phyloP scores from a whole-genome alignment of 148 eudicot genomes.

The Rhododendron simsii region DNA sequence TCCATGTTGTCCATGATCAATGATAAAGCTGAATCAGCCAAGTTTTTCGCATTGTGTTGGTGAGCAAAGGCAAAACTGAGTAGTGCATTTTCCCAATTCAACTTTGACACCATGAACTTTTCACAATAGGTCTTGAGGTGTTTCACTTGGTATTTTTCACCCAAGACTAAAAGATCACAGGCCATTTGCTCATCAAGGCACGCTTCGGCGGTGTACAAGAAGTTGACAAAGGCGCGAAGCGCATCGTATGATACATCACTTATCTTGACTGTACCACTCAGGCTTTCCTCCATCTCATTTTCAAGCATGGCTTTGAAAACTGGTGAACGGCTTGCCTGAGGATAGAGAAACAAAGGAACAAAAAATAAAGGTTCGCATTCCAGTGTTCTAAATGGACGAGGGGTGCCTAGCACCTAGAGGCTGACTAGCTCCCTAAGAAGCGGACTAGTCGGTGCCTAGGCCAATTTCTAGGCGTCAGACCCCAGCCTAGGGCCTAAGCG shows the following conservation, averaged over 20 bases:
- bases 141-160: slow-evolving; percentile 81
- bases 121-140: slow-evolving; percentile 76
- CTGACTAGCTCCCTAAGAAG: background rate
- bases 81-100: slow-evolving; percentile 70
- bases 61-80: slow-evolving; percentile 62
- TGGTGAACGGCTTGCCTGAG: slow-evolving; percentile 81
- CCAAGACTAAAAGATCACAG: slow-evolving; percentile 67
- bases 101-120: slow-evolving; percentile 65
- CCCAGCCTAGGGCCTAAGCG: no score
- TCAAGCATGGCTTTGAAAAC: slow-evolving; percentile 92
- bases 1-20: slow-evolving; percentile 72
- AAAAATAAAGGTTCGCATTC: background rate
- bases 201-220: slow-evolving; percentile 78
- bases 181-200: slow-evolving; percentile 76
- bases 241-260: slow-evolving; percentile 73
- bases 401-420: background rate
- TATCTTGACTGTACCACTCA: slow-evolving; percentile 78
- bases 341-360: background rate
- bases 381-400: background rate
- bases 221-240: slow-evolving; percentile 68
- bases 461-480: no score
- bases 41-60: slow-evolving; percentile 61
- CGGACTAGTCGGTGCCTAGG: no score
- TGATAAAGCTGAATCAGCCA: slow-evolving; percentile 62
- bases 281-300: slow-evolving; percentile 79